Percentiles rank a stretch among this genome's conserved stretches.
Evolutionary conservation across 2,329 filamentous ascomycete species (phyloP).

Genomic region (Hypoxylon sp.): DNA sequence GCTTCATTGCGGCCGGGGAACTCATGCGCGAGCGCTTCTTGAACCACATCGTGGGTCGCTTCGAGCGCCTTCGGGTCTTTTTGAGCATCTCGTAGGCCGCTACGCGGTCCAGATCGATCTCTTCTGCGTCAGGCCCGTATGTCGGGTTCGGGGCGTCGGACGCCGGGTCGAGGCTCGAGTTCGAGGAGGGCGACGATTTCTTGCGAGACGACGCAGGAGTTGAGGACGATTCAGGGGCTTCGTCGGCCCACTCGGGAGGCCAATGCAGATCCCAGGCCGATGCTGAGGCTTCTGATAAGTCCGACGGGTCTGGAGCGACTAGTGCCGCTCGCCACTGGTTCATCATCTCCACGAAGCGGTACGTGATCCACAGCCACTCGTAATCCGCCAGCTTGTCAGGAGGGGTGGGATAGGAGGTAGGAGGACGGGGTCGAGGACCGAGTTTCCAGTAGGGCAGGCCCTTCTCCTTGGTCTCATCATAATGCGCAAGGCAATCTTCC

Average conservation of each 20-base stretch:
- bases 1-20: not conserved
- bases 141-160: not conserved
- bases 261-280: not conserved
- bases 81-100: not conserved
- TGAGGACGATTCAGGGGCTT: too few relatives aligned
- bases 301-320: not conserved
- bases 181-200: not conserved
- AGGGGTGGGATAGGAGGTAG: too few relatives aligned
- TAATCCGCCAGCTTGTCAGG: too few relatives aligned
- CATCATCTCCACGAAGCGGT: not conserved
- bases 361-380: not conserved
- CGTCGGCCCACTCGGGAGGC: not conserved
- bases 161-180: not conserved
- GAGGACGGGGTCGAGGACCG: not conserved
- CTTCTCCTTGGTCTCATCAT: not conserved
- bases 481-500: not conserved
- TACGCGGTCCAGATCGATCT: not conserved
- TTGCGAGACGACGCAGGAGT: too few relatives aligned
- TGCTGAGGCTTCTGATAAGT: too few relatives aligned
- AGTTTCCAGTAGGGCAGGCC: not conserved
- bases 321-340: not conserved
- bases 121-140: not conserved
- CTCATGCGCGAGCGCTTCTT: not conserved
- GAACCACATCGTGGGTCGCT: not conserved
- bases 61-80: not conserved